phyloP scores from a whole-genome alignment of 257 asterid genomes.

The Solanum sparsipilum region DNA sequence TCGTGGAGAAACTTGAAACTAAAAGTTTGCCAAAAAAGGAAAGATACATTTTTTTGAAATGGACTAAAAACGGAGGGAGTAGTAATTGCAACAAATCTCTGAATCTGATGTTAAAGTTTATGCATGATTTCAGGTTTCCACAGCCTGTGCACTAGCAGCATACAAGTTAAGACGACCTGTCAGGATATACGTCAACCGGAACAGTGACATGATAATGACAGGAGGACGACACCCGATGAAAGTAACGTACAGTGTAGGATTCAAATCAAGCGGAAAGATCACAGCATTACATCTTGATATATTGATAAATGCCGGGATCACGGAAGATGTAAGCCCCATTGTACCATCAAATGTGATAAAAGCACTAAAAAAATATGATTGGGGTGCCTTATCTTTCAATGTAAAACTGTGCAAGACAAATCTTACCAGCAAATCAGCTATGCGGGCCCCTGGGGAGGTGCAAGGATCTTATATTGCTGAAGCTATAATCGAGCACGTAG shows the following conservation, averaged over 20 bases:
- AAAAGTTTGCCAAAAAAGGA: neutral
- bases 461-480: slow-evolving; percentile 70
- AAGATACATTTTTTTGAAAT: no score
- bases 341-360: neutral
- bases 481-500: slow-evolving; percentile 51
- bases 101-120: neutral
- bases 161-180: slow-evolving; percentile 60
- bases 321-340: neutral
- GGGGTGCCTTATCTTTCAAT: slow-evolving; percentile 38
- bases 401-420: slow-evolving; percentile 62
- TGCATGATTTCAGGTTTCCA: slow-evolving; percentile 36
- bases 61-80: neutral
- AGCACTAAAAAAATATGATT: neutral
- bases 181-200: slow-evolving; percentile 51
- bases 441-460: slow-evolving; percentile 76
- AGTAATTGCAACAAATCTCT: neutral
- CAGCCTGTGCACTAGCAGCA: slow-evolving; percentile 81
- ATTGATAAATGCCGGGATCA: neutral
- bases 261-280: neutral
- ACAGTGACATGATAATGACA: slow-evolving; percentile 4
- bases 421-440: slow-evolving; percentile 44
- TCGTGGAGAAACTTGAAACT: neutral
- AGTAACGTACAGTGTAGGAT: neutral
- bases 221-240: slow-evolving; percentile 65
- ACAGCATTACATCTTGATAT: neutral